phyloP scores from a whole-genome alignment of 78 protist genomes.

The Anaeramoeba flamelloides region DNA sequence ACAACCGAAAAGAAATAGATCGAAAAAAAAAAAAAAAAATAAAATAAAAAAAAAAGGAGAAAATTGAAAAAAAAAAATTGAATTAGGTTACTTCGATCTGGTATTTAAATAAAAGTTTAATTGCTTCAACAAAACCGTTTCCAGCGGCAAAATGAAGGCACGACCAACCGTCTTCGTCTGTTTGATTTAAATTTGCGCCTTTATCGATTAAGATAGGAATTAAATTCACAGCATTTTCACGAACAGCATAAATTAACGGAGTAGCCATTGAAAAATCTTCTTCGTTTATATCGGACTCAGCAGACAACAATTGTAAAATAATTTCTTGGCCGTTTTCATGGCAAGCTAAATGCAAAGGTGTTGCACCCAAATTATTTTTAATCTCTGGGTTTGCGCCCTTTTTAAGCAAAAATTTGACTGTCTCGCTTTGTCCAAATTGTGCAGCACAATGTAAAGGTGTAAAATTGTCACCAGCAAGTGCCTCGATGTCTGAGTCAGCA shows the following conservation, averaged over 20 bases:
- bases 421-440: background rate
- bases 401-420: background rate
- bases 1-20: too few relatives aligned
- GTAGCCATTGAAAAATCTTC: background rate
- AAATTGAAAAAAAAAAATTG: too few relatives aligned
- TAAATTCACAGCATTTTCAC: background rate
- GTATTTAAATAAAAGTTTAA: too few relatives aligned
- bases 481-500: background rate
- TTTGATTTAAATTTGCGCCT: background rate
- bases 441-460: background rate
- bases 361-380: background rate
- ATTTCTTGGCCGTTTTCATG: background rate
- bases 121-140: background rate
- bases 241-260: background rate
- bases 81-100: too few relatives aligned
- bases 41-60: too few relatives aligned
- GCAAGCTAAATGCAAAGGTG: background rate
- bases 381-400: background rate
- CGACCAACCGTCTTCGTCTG: background rate
- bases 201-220: background rate
- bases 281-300: background rate
- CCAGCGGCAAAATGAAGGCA: background rate
- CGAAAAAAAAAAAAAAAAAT: too few relatives aligned
- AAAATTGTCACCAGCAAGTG: background rate
- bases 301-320: background rate